A percentile compares a stretch with the other conserved stretches of the same genome.
Evolutionary conservation across 129 eudicot genomes (phyloP).

Genomic region (Solidago caesia): DNA sequence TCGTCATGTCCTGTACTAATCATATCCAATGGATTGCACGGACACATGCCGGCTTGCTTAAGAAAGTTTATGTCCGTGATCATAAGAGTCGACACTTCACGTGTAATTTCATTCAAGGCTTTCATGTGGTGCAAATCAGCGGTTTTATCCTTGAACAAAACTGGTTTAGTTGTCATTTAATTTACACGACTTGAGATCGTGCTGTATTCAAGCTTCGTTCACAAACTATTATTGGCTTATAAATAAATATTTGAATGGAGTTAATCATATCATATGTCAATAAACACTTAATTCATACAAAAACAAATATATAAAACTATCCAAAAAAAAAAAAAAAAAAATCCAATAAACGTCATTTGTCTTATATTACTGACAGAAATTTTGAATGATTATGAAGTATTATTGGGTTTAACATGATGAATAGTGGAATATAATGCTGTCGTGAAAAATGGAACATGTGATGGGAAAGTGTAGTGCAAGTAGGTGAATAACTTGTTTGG

Average conservation of each 20-base stretch:
- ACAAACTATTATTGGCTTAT: no score
- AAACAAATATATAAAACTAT: background rate
- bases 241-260: no score
- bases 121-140: background rate
- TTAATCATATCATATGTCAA: no score
- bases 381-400: background rate
- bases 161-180: background rate
- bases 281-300: background rate
- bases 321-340: background rate
- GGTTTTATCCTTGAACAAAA: background rate
- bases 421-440: slow-evolving; percentile 23
- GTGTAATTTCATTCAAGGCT: background rate
- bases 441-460: slow-evolving; percentile 14
- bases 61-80: background rate
- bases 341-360: background rate
- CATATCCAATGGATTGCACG: background rate
- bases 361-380: background rate
- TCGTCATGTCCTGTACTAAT: background rate
- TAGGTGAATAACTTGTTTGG: slow-evolving; percentile 31
- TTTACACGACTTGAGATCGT: no score
- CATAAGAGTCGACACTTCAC: background rate
- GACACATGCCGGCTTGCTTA: background rate
- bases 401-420: slow-evolving; percentile 15
- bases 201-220: no score
- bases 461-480: slow-evolving; percentile 8